These are phyloP conservation scores for Carex myosuroides DNA, from an alignment of 176 grass and related monocot species.

Conservation along the genomic window DNA sequence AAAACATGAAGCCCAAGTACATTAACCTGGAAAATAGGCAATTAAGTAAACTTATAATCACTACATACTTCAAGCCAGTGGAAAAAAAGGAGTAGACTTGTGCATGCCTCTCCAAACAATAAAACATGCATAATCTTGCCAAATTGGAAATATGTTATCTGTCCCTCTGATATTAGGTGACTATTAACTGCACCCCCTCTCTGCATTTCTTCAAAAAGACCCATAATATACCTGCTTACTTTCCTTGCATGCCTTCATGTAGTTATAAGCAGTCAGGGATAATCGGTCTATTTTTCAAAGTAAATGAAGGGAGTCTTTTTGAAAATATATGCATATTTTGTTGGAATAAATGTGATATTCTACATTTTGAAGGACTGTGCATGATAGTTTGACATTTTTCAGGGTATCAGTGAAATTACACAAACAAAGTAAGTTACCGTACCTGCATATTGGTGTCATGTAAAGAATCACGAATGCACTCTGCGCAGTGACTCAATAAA, in stretches of 20 bases:
- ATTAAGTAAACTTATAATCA: neutral
- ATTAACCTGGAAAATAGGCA: constrained; percentile 48
- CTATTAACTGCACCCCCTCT: neutral
- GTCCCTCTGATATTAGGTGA: neutral
- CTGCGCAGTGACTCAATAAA: constrained; percentile 54
- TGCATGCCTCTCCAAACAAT: neutral
- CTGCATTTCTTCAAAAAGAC: neutral
- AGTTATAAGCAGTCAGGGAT: neutral
- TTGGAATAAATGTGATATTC: neutral
- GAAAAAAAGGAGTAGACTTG: no score
- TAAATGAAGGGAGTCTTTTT: neutral
- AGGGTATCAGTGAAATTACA: neutral
- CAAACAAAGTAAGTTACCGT: neutral
- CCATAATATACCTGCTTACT: neutral
- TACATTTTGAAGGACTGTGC: neutral
- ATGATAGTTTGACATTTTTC: neutral
- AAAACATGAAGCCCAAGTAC: constrained; percentile 69
- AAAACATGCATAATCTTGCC: neutral
- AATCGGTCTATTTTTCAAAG: neutral
- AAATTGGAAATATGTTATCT: neutral
- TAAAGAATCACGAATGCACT: constrained; percentile 51
- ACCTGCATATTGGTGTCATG: constrained; percentile 59
- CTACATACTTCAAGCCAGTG: neutral
- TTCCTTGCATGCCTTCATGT: neutral
- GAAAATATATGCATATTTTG: neutral